phyloP scores from a whole-genome alignment of 2,329 filamentous ascomycete genomes.

The Arthrobotrys conoides region DNA sequence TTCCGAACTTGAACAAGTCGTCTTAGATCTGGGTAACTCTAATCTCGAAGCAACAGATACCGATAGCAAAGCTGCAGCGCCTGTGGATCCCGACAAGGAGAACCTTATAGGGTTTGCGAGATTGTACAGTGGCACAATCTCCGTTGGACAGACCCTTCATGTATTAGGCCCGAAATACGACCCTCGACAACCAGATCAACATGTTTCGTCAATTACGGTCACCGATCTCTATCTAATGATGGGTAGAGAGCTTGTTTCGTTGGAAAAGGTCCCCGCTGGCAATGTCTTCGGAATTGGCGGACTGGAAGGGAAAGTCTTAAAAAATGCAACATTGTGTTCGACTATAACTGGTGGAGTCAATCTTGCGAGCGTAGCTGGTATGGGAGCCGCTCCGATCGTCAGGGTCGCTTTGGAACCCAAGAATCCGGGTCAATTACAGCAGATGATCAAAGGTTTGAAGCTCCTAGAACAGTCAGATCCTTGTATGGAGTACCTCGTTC shows the following conservation, averaged over 20 bases:
- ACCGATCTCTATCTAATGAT: conserved; percentile 94
- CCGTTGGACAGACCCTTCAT: conserved; percentile 90
- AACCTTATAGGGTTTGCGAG: conserved; percentile 95
- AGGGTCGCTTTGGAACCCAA: conserved; percentile 94
- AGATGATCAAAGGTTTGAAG: conserved; percentile 90
- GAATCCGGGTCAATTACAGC: conserved; percentile 90
- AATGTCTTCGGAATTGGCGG: conserved; percentile 96
- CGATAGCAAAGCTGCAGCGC: conserved; percentile 65
- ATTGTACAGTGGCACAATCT: conserved; percentile 90
- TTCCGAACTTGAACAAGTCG: conserved; percentile 42
- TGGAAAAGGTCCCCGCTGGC: conserved; percentile 88
- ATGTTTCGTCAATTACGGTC: conserved; percentile 80
- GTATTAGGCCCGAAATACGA: conserved; percentile 94
- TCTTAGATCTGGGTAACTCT: conserved; percentile 37
- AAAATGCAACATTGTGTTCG: conserved; percentile 93
- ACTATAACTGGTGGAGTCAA: conserved; percentile 89
- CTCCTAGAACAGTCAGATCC: conserved; percentile 94
- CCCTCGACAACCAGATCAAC: conserved; percentile 76
- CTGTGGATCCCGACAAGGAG: conserved; percentile 78
- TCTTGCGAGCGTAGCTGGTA: conserved; percentile 82
- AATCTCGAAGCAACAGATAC: conserved; percentile 27
- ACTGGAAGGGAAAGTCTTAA: conserved; percentile 92
- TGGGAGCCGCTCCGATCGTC: conserved; percentile 90
- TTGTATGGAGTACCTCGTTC: conserved; percentile 94
- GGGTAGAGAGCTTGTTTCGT: conserved; percentile 87